Base-by-base conservation (phyloP, 805 yeast genomes). In the Clavispora carvajalis region DNA sequence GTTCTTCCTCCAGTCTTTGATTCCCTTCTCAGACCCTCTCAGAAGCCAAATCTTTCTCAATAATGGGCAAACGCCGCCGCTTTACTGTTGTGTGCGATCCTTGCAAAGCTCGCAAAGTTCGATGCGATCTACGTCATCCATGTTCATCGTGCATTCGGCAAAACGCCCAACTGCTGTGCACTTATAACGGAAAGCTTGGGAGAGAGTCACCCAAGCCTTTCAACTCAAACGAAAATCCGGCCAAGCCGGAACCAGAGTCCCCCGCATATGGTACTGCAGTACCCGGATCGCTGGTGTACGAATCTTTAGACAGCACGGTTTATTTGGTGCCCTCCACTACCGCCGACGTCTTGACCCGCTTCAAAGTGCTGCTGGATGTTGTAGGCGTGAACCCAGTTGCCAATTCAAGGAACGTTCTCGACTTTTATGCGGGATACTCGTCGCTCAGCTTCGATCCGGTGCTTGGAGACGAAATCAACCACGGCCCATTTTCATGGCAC, bases 401-500 rank as follows among this genome's bases (percentile, higher is more conserved):
- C 13, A 18, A 17, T 13, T 30, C 43, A 3, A 13, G 23, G 7
- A 49, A 47, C 22, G 19, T 12, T 11, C 37, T 47, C 37, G 38
- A 39, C 34, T 46, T 47, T 24, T 43, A 34, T 29, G 44, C 37
- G 44, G 41, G 44, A 21, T 34, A 37, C 36, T 37, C 45, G 6
- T 22, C 41, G 7, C 36, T 49, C 12, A 37, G 44, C 23, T 39
- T 28, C 12, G 43, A 41, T 26, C 47, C 48, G 17, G 41, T 33
- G 16, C 43, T 46, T 22, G 34, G 28, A 16, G 45, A 48, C 29
- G 46, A 45, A 19, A 15, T 36, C 23, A 46, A 46, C 46, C 47
- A 50, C 40, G 55, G 54, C 9, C 48, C 52, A 11, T 42, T 51
- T 28, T 36, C 49, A 22, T 41, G 51, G 51, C 44, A 43, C 22